Evolutionary conservation across 2,329 filamentous ascomycete species (phyloP), one percentile per base, ranked within the genome.

Genomic region (Arthroderma uncinatum): DNA sequence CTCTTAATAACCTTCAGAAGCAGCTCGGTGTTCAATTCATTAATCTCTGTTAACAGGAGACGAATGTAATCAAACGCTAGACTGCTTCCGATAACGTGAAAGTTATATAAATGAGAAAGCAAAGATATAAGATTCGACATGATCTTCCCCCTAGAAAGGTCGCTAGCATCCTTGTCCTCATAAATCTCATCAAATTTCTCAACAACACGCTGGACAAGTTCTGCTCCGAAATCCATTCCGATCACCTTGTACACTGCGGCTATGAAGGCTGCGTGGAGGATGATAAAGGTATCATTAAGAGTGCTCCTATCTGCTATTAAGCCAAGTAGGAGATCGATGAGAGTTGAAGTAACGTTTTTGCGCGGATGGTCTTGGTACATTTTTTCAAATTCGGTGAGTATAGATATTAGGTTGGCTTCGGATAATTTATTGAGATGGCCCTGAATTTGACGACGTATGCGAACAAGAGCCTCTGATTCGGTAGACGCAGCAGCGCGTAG

Each of bases 31-130:
- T 94, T 94, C 37, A 86, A 74, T 69, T 97, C 92, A 0, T 85
- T 88, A 1, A 97, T 80, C 28, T 85, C 80, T 9, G 76, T 73
- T 12, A 97, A 75, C 54, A 95, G 85, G 42, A 87, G 76, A 30
- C 88, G 84, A 67, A 97, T 84, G 66, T 94, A 93, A 70, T 97
- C 93, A 66, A 95, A 97, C 25, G 97, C 79, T 28, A 98, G 79
- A 54, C 84, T 86, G 65, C 85, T 86, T 40, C 87, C 85, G 47
- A 96, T 79, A 21, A 96, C 83, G 65, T 95, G 88, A 67, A 98
- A 95, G 53, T 89, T 91, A 73, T 97, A 98, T 39, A 97, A 78
- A 66, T 95, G 84, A 0, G 91, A 84, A 12, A 97, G 75, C 30
- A 97, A 80, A 1, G 87, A 87, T 30, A 95, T 80, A 44, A 96